Evolutionary conservation across 1,284 basidiomycete species (phyloP).

Genomic region (Xerocomus minutiporus): DNA sequence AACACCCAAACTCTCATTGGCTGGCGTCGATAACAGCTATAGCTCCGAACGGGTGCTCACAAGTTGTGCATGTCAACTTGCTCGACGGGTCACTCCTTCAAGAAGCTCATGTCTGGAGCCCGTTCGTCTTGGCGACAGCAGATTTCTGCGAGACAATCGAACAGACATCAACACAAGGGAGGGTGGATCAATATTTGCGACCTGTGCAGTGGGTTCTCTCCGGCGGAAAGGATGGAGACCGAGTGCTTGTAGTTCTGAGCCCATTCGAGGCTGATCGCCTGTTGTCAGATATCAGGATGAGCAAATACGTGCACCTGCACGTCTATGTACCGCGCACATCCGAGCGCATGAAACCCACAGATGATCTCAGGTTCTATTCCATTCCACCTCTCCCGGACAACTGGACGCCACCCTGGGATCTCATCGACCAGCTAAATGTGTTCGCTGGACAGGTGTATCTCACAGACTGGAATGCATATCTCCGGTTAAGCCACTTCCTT

Average conservation of each 20-base stretch:
- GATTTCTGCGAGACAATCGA: constrained; percentile 19
- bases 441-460: constrained; percentile 32
- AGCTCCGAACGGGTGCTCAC: too few relatives aligned
- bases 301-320: constrained; percentile 35
- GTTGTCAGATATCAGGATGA: constrained; percentile 34
- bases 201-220: constrained; percentile 42
- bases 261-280: constrained; percentile 41
- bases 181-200: constrained; percentile 32
- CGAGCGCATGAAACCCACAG: constrained; percentile 32
- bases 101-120: not conserved
- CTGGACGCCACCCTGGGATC: not conserved
- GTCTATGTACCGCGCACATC: constrained; percentile 35
- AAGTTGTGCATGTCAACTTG: too few relatives aligned
- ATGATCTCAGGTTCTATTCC: constrained; percentile 35
- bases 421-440: constrained; percentile 20
- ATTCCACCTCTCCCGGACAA: constrained; percentile 23
- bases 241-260: constrained; percentile 36
- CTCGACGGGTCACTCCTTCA: too few relatives aligned
- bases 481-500: not conserved
- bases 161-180: not conserved
- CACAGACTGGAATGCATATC: constrained; percentile 28
- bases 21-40: not conserved
- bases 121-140: constrained; percentile 18
- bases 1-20: not conserved
- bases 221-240: not conserved